Percentiles rank a stretch among this genome's conserved stretches.
phyloP scores from a whole-genome alignment of 345 rosid species.

The Balakata baccata region DNA sequence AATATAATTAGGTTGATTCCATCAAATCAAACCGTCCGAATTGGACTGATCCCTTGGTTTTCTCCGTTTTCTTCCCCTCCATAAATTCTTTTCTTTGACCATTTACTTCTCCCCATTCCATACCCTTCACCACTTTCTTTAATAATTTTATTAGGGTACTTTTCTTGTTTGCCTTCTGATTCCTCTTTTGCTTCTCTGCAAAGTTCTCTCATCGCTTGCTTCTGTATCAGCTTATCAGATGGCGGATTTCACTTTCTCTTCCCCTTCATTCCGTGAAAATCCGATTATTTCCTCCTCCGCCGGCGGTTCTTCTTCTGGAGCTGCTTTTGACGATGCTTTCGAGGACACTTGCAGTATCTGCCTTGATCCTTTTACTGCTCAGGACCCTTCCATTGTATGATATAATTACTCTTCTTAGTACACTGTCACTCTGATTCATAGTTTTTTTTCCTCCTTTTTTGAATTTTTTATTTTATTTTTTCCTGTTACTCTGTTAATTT shows the following conservation, averaged over 20 bases:
- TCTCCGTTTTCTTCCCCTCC: slow-evolving; percentile 20
- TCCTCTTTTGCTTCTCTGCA: neutral
- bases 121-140: slow-evolving; percentile 13
- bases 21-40: slow-evolving; percentile 34
- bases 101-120: slow-evolving; percentile 13
- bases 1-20: too few relatives aligned
- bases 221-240: slow-evolving; percentile 1
- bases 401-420: neutral
- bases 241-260: slow-evolving; percentile 27
- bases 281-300: slow-evolving; percentile 16
- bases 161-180: neutral
- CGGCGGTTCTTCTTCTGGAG: slow-evolving; percentile 23
- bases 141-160: slow-evolving; percentile 30
- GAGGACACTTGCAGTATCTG: slow-evolving; percentile 91
- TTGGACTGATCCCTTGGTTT: slow-evolving; percentile 23
- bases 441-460: too few relatives aligned
- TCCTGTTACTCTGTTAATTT: neutral
- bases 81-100: slow-evolving; percentile 49
- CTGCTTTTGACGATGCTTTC: slow-evolving; percentile 36
- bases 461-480: neutral
- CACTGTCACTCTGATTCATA: neutral
- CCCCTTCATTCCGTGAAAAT: slow-evolving; percentile 21
- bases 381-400: slow-evolving; percentile 64
- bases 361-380: slow-evolving; percentile 65
- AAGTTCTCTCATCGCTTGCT: neutral